Base-by-base conservation (phyloP, 1,139 yeast species). In the Taphrina confusa region DNA sequence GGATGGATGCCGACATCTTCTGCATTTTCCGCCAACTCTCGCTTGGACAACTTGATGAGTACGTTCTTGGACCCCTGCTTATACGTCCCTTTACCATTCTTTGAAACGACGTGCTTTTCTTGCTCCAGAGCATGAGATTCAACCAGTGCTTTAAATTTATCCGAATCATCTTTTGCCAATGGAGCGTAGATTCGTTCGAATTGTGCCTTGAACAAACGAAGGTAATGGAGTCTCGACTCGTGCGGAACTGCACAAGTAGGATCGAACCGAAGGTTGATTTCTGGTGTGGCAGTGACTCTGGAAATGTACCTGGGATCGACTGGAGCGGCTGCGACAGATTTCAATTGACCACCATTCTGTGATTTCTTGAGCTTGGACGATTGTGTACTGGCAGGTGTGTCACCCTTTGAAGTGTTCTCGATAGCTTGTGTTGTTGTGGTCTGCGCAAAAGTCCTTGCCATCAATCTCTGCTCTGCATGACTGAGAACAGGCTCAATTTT, bases 211-310 rank as follows among this genome's bases (percentile, higher is more conserved):
- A 36, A 54, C n/a, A 44, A 45, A 1, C 44, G 22, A 11, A 42
- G 45, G 34, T 42, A 54, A 16, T 54, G 49, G 18, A 42, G 46
- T 4, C 58, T 42, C 18, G 40, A 46, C 12, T 42, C 58, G n/a
- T 54, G 58, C 5, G 58, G 42, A 4, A 54, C 28, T 18, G 23
- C 33, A 18, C 49, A 31, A 25, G 16, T 20, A 9, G 58, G 58
- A 14, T 54, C 58, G 36, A 42, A 44, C 4, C 44, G 14, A 11
- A 54, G 18, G 6, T 20, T 22, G 39, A 47, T 47, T 18, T 47
- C 40, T 25, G 47, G 47, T 4, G 31, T 23, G 6, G 31, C 23
- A 18, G 16, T 18, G 2, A 11, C 23, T 20, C 42, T 40, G 4
- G 42, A 47, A 30, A 34, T 33, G 28, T 47, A 47, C 23, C 42